Percentiles rank a stretch among this genome's conserved stretches.
These are phyloP conservation scores for Phytopythium cucurbitacearum DNA, from an alignment of 352 stramenopile species.

Conservation along the genomic window DNA sequence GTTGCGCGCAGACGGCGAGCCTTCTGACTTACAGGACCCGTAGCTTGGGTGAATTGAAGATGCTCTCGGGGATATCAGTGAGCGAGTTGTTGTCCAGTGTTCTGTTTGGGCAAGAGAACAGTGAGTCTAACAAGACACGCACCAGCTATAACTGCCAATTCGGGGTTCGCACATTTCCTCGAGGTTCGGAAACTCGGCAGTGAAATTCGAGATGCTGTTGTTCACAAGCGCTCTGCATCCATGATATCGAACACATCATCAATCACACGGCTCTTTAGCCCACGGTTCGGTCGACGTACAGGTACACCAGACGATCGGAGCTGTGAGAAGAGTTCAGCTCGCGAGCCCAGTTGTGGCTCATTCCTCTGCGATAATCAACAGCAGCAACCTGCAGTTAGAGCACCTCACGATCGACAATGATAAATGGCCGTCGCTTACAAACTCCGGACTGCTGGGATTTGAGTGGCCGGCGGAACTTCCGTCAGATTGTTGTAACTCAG, in stretches of 20 bases:
- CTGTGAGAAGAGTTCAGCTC: too few relatives aligned
- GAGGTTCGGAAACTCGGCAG: background rate
- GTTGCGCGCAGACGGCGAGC: background rate
- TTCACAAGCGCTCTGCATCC: background rate
- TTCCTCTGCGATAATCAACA: too few relatives aligned
- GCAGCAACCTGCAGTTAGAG: too few relatives aligned
- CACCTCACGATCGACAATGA: too few relatives aligned
- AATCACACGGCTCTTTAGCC: too few relatives aligned
- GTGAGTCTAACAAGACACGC: background rate
- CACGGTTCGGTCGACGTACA: background rate
- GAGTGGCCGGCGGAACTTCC: background rate
- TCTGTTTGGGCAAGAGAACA: constrained; percentile 3
- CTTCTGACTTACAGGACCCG: background rate
- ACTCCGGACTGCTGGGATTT: too few relatives aligned
- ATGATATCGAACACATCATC: too few relatives aligned
- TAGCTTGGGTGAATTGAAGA: constrained; percentile 10
- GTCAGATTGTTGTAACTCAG: background rate
- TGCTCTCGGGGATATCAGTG: constrained; percentile 15
- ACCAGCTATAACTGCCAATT: too few relatives aligned
- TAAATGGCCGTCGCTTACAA: too few relatives aligned
- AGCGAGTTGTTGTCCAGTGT: constrained; percentile 20
- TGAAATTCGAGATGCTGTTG: constrained; percentile 4
- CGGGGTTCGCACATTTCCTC: background rate
- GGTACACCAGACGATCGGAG: background rate
- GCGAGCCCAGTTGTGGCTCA: too few relatives aligned